Evolutionary conservation across 1,284 basidiomycete genomes (phyloP).

Genomic region (Ustilago cynodontis): DNA sequence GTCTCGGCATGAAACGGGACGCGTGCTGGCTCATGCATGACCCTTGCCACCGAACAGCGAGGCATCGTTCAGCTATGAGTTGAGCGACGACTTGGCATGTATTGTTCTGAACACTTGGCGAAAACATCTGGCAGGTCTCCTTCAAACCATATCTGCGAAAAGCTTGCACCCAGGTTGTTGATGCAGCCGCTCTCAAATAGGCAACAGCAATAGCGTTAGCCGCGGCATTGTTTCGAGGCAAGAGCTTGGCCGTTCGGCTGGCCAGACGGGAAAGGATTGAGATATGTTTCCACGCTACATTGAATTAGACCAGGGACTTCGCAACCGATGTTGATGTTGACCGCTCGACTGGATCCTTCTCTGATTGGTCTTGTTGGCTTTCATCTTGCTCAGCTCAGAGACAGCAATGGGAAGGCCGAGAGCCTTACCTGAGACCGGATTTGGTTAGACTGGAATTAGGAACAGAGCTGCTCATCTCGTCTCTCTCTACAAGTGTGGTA

Average conservation of each 20-base stretch:
- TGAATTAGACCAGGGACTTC: background rate
- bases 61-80: background rate
- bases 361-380: too few species aligned
- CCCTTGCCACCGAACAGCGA: background rate
- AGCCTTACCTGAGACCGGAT: background rate
- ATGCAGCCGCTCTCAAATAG: background rate
- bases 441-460: background rate
- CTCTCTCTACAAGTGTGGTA: too few species aligned
- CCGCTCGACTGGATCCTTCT: too few species aligned
- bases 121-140: too few species aligned
- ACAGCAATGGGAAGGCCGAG: background rate
- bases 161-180: background rate
- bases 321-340: too few species aligned
- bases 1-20: conserved; percentile 2
- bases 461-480: too few species aligned
- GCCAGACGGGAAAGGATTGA: background rate
- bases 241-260: conserved; percentile 4
- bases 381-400: too few species aligned
- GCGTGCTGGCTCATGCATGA: background rate
- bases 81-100: background rate
- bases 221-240: background rate
- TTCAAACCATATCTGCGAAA: background rate
- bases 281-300: background rate
- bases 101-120: background rate
- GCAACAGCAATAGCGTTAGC: background rate